Percentiles rank a stretch among this genome's conserved stretches.
Conservation (phyloP, 768 basidiomycete species). For the Boletus tomentosulus region DNA sequence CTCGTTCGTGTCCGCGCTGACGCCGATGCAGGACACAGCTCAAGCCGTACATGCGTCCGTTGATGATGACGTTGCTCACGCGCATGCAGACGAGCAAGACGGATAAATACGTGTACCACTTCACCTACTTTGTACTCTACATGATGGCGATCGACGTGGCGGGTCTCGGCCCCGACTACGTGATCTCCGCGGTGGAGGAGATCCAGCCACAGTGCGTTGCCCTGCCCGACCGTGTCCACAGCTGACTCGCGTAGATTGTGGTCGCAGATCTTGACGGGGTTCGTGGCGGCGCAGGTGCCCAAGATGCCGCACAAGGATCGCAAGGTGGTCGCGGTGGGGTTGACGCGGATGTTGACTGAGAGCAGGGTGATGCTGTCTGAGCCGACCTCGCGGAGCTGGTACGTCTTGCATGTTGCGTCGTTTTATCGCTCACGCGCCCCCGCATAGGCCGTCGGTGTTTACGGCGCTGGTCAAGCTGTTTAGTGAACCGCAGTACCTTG, state of each 20-base stretch:
- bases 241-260: slow-evolving; percentile 50
- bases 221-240: neutral
- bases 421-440: neutral
- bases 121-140: slow-evolving; percentile 76
- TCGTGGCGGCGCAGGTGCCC: slow-evolving; percentile 76
- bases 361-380: slow-evolving; percentile 65
- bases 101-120: slow-evolving; percentile 79
- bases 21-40: slow-evolving; percentile 48
- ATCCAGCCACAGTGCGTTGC: slow-evolving; percentile 72
- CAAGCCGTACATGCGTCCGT: slow-evolving; percentile 67
- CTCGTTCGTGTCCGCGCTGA: neutral
- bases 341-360: slow-evolving; percentile 74
- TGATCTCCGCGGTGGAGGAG: slow-evolving; percentile 73
- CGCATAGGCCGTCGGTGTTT: slow-evolving; percentile 66
- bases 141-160: slow-evolving; percentile 70
- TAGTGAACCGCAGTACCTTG: too few species aligned
- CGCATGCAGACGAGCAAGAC: slow-evolving; percentile 88
- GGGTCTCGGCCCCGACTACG: slow-evolving; percentile 72
- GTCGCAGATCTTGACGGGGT: slow-evolving; percentile 70
- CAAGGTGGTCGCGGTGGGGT: slow-evolving; percentile 78
- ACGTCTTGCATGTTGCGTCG: slow-evolving; percentile 8
- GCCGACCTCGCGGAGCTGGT: slow-evolving; percentile 67
- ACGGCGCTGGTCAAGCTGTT: slow-evolving; percentile 63
- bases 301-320: slow-evolving; percentile 80
- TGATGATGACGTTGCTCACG: slow-evolving; percentile 75